phyloP scores from a whole-genome alignment of 1,284 basidiomycete species.

The Puccinia coronata region DNA sequence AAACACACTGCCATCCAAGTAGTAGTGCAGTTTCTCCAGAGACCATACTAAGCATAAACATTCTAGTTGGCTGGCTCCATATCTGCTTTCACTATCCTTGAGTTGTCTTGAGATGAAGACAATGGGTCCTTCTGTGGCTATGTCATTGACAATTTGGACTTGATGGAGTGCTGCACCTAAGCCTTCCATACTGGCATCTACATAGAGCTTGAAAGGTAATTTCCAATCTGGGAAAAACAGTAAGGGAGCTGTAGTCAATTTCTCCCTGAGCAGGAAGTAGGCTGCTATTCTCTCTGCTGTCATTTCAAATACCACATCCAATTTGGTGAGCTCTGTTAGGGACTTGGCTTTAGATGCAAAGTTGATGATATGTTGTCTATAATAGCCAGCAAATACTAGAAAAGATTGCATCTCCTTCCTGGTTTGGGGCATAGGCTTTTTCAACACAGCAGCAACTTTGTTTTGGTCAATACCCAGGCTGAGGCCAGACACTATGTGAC shows the following conservation, averaged over 20 bases:
- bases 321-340: not conserved
- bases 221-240: slow-evolving; percentile 11
- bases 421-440: slow-evolving; percentile 60
- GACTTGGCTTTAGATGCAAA: not conserved
- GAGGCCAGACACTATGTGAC: slow-evolving; percentile 59
- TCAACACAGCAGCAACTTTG: slow-evolving; percentile 60
- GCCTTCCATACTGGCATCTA: slow-evolving; percentile 4
- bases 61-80: slow-evolving; percentile 27
- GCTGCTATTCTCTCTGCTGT: not conserved
- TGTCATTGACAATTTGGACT: not conserved
- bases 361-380: slow-evolving; percentile 46
- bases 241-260: not conserved
- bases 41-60: slow-evolving; percentile 10
- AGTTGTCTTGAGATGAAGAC: slow-evolving; percentile 27
- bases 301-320: slow-evolving; percentile 11
- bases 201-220: slow-evolving; percentile 23
- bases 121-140: slow-evolving; percentile 9
- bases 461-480: slow-evolving; percentile 61
- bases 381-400: slow-evolving; percentile 61
- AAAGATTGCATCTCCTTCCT: slow-evolving; percentile 59
- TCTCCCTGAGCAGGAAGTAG: not conserved
- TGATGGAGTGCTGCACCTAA: slow-evolving; percentile 21
- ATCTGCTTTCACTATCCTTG: slow-evolving; percentile 6
- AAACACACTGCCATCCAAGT: slow-evolving; percentile 1
- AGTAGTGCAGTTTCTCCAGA: slow-evolving; percentile 20